These are phyloP conservation scores for Gautieria morchelliformis DNA, from an alignment of 768 basidiomycete genomes.

Conservation along the genomic window DNA sequence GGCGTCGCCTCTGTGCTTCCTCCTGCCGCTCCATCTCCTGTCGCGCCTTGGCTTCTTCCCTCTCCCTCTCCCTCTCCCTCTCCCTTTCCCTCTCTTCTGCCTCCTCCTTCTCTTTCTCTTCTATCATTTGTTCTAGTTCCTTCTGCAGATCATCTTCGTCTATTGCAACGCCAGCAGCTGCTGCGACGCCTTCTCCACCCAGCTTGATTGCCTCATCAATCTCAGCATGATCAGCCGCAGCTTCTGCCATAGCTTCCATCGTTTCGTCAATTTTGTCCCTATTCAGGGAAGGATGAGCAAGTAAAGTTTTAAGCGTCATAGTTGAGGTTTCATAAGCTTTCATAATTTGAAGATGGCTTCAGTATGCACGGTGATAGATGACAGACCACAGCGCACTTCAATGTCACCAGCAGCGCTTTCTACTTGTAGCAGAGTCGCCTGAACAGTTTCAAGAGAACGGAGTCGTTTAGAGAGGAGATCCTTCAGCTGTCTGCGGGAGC, in stretches of 20 bases:
- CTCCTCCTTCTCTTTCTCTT: slow-evolving; percentile 31
- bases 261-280: slow-evolving; percentile 75
- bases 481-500: slow-evolving; percentile 72
- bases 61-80: slow-evolving; percentile 7
- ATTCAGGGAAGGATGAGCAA: slow-evolving; percentile 72
- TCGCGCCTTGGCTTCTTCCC: slow-evolving; percentile 2
- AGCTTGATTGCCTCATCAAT: slow-evolving; percentile 68
- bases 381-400: slow-evolving; percentile 41
- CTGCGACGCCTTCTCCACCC: slow-evolving; percentile 54
- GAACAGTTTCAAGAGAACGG: slow-evolving; percentile 61
- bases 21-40: slow-evolving; percentile 12
- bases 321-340: slow-evolving; percentile 78
- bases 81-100: slow-evolving; percentile 15
- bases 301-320: slow-evolving; percentile 60
- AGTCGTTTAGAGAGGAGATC: slow-evolving; percentile 69
- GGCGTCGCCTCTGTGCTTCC: neutral
- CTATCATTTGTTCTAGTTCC: slow-evolving; percentile 52
- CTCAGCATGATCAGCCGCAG: slow-evolving; percentile 73
- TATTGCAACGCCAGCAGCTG: slow-evolving; percentile 25
- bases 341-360: slow-evolving; percentile 55
- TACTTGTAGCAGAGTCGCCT: slow-evolving; percentile 68
- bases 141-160: slow-evolving; percentile 51
- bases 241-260: slow-evolving; percentile 79
- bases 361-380: slow-evolving; percentile 1
- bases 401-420: slow-evolving; percentile 87